A percentile compares a stretch with the other conserved stretches of the same genome.
These are phyloP conservation scores for Exophiala mesophila DNA, from an alignment of 2,329 filamentous ascomycete genomes.

Conservation along the genomic window DNA sequence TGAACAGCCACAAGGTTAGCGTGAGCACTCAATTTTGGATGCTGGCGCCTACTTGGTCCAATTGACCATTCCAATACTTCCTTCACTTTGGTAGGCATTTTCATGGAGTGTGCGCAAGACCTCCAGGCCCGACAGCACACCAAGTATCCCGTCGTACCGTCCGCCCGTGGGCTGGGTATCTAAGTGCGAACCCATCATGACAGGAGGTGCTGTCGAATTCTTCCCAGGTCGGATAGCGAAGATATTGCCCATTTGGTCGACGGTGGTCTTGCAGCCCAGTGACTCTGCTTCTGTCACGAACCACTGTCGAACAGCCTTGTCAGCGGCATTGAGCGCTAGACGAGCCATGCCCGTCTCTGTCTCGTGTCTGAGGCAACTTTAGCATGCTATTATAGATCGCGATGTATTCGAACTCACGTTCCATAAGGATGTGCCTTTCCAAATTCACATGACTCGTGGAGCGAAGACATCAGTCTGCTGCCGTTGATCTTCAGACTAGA, in stretches of 20 bases:
- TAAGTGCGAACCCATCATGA: constrained; percentile 65
- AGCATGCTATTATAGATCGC: constrained; percentile 5
- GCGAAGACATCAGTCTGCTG: constrained; percentile 9
- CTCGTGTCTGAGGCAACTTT: constrained; percentile 8
- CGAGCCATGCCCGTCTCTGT: constrained; percentile 68
- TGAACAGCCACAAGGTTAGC: constrained; percentile 35
- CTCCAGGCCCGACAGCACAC: constrained; percentile 68
- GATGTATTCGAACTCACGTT: constrained; percentile 6
- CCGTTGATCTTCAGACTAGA: constrained; percentile 10
- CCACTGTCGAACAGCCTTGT: constrained; percentile 70
- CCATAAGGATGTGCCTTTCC: constrained; percentile 14
- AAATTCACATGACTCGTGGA: constrained; percentile 13
- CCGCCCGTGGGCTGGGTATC: constrained; percentile 52
- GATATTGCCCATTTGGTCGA: constrained; percentile 76
- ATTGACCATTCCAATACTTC: constrained; percentile 68
- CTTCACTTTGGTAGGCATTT: constrained; percentile 61
- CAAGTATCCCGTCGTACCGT: constrained; percentile 70
- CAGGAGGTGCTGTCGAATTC: constrained; percentile 53
- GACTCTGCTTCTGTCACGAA: constrained; percentile 59
- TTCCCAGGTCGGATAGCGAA: constrained; percentile 67
- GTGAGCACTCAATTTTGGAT: constrained; percentile 28
- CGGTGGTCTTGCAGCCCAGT: constrained; percentile 61
- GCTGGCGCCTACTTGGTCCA: constrained; percentile 57
- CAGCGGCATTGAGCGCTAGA: constrained; percentile 64
- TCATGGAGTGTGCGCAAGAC: constrained; percentile 65